Evolutionary conservation across 2,329 filamentous ascomycete species (phyloP).

Genomic region (Cercospora brassicicola): DNA sequence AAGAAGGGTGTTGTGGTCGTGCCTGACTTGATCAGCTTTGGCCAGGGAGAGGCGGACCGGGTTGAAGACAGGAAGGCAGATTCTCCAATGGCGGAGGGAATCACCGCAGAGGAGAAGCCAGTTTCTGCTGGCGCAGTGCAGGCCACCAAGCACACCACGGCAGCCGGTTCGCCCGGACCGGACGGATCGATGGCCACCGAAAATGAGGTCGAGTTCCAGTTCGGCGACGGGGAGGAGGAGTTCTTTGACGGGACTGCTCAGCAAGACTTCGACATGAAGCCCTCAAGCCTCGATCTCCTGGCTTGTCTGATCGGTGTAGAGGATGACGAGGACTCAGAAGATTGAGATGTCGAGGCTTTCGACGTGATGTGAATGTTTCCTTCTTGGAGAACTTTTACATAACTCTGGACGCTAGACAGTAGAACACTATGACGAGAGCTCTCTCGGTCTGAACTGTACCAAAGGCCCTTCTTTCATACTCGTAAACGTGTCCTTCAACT

Average conservation of each 20-base stretch:
- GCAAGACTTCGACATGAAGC: not conserved
- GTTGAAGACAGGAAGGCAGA: not conserved
- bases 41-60: not conserved
- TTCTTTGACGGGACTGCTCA: not conserved
- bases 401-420: not conserved
- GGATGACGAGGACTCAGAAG: not conserved
- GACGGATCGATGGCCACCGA: not conserved
- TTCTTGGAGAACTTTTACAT: not conserved
- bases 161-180: not conserved
- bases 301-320: not conserved
- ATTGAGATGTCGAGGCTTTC: too few relatives aligned
- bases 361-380: too few relatives aligned
- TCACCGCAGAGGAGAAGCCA: not conserved
- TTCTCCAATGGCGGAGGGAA: not conserved
- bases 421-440: not conserved
- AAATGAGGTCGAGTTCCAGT: not conserved
- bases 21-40: not conserved
- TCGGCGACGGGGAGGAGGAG: not conserved
- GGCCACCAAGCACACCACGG: not conserved
- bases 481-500: conserved; percentile 22
- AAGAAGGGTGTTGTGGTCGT: conserved; percentile 3
- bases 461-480: conserved; percentile 22
- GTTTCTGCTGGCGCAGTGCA: not conserved
- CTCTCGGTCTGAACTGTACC: conserved; percentile 15
- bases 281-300: not conserved